Percentiles rank a stretch among this genome's conserved stretches.
Evolutionary conservation across 2,329 filamentous ascomycete genomes (phyloP).

Genomic region (Aspergillus hortae): DNA sequence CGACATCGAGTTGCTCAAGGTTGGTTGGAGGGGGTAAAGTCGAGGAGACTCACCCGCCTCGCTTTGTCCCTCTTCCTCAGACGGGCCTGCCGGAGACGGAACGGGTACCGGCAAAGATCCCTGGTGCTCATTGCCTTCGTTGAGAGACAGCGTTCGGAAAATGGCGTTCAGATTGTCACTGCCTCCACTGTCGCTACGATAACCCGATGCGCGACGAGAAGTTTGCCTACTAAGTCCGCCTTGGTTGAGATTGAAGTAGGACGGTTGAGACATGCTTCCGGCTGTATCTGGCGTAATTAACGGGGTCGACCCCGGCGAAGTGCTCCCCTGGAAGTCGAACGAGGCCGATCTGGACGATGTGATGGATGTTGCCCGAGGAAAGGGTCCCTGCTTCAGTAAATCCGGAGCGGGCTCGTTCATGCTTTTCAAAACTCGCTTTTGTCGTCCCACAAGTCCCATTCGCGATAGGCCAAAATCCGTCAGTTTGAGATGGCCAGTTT

Average conservation of each 20-base stretch:
- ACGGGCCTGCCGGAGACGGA: conserved; percentile 46
- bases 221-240: conserved; percentile 57
- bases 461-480: conserved; percentile 96
- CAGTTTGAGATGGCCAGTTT: conserved; percentile 91
- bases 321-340: conserved; percentile 76
- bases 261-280: conserved; percentile 72
- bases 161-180: conserved; percentile 81
- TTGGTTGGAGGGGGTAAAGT: conserved; percentile 62
- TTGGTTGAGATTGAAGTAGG: conserved; percentile 75
- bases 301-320: conserved; percentile 81
- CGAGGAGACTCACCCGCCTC: conserved; percentile 75
- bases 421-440: conserved; percentile 83
- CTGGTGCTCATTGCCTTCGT: conserved; percentile 54
- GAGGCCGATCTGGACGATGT: conserved; percentile 90
- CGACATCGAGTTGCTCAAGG: conserved; percentile 48
- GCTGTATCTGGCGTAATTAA: conserved; percentile 76
- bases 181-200: conserved; percentile 86
- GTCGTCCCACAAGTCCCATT: conserved; percentile 93
- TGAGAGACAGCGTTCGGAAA: conserved; percentile 74
- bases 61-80: conserved; percentile 72
- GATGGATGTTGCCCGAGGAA: conserved; percentile 78
- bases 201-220: conserved; percentile 67
- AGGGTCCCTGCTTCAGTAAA: conserved; percentile 86
- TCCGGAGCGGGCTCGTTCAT: conserved; percentile 83
- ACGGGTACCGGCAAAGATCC: conserved; percentile 32